phyloP scores from a whole-genome alignment of 768 basidiomycete species.

The Leccinum longicurvipes region DNA sequence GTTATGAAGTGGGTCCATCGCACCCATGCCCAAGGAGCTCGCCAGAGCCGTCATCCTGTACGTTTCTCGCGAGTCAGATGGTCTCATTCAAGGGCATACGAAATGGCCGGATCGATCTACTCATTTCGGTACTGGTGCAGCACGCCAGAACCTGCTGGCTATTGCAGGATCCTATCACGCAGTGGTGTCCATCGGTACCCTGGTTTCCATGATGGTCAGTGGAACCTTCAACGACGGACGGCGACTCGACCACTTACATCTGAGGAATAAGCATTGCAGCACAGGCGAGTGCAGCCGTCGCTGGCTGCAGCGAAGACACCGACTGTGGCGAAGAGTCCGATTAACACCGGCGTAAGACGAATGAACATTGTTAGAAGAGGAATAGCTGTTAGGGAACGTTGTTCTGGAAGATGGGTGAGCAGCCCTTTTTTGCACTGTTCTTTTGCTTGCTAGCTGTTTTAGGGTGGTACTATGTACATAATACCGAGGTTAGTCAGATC shows the following conservation, averaged over 20 bases:
- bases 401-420: neutral
- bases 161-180: neutral
- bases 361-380: constrained; percentile 2
- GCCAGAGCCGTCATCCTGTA: neutral
- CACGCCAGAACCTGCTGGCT: neutral
- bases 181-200: neutral
- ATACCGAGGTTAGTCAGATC: no score
- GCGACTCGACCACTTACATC: neutral
- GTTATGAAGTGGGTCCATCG: no score
- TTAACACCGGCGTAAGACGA: neutral
- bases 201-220: neutral
- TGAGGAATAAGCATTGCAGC: neutral
- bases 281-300: neutral
- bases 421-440: no score
- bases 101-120: neutral
- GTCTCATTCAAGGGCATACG: neutral
- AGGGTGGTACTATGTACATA: no score
- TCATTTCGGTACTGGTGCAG: neutral
- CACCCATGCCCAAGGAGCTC: no score
- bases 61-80: neutral
- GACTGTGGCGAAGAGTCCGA: neutral
- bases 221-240: neutral
- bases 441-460: no score
- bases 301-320: neutral
- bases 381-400: no score